phyloP scores from a whole-genome alignment of 805 yeast genomes.

The Candida yuanshanica region DNA sequence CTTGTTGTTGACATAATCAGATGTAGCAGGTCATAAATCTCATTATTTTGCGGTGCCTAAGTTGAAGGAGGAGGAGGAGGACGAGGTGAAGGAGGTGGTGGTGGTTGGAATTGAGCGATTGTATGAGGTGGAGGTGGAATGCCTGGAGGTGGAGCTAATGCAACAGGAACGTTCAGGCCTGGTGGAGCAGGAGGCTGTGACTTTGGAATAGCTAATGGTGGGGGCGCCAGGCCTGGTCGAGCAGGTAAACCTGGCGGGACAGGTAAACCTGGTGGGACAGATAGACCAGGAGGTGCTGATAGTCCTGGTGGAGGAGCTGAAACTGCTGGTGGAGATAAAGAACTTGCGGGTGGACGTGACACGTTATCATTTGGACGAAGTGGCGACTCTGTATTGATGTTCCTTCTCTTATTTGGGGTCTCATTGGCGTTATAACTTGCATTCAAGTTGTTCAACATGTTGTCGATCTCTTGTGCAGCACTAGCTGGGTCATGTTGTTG shows the following conservation, averaged over 20 bases:
- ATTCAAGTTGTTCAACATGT: constrained; percentile 44
- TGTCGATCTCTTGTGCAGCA: constrained; percentile 45
- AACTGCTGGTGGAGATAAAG: constrained; percentile 20
- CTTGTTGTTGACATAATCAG: background rate
- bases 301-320: constrained; percentile 24
- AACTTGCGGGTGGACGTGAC: constrained; percentile 24
- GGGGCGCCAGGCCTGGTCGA: constrained; percentile 5
- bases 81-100: background rate
- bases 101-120: too few species aligned
- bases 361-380: constrained; percentile 4
- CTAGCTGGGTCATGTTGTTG: constrained; percentile 1
- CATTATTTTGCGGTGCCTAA: background rate
- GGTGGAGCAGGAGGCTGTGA: constrained; percentile 1
- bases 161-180: background rate
- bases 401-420: constrained; percentile 10
- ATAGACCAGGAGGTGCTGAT: constrained; percentile 14
- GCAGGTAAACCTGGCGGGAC: constrained; percentile 13
- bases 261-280: constrained; percentile 7
- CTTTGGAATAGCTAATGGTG: constrained; percentile 1
- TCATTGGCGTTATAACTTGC: constrained; percentile 18
- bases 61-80: background rate
- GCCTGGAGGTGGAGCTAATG: constrained; percentile 5
- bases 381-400: constrained; percentile 4
- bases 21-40: background rate
- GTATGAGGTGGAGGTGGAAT: background rate